Evolutionary conservation across 2,329 filamentous ascomycete species (phyloP).

Genomic region (Penicillium sumatraense): DNA sequence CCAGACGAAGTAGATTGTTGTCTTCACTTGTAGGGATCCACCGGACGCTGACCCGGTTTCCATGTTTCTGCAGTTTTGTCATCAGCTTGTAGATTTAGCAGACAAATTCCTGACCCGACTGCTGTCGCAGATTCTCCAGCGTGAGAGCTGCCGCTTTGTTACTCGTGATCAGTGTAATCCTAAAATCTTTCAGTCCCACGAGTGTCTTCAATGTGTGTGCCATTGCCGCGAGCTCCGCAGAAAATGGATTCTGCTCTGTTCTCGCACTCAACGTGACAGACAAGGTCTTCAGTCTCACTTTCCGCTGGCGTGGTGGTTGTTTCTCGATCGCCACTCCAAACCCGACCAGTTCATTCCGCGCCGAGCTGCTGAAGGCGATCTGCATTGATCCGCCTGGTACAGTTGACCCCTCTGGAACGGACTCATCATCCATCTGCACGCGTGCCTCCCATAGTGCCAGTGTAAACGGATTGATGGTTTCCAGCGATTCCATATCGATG

Average conservation of each 20-base stretch:
- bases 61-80: constrained; percentile 21
- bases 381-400: constrained; percentile 14
- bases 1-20: constrained; percentile 20
- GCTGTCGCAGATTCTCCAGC: constrained; percentile 24
- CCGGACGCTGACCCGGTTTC: constrained; percentile 23
- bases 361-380: constrained; percentile 24
- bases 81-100: constrained; percentile 28
- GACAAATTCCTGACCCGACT: constrained; percentile 27
- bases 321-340: constrained; percentile 29
- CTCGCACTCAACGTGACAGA: constrained; percentile 23
- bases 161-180: constrained; percentile 25
- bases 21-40: constrained; percentile 23
- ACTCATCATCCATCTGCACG: background rate
- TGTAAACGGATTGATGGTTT: constrained; percentile 17
- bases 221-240: constrained; percentile 29
- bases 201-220: constrained; percentile 23
- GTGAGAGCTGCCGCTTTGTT: constrained; percentile 31
- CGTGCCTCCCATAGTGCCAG: constrained; percentile 10
- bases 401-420: background rate
- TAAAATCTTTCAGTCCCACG: constrained; percentile 22
- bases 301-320: constrained; percentile 34
- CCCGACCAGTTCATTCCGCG: constrained; percentile 22
- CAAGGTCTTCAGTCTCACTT: constrained; percentile 24
- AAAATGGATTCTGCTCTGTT: constrained; percentile 29
- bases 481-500: constrained; percentile 15